A percentile compares a stretch with the other conserved stretches of the same genome.
Conservation (phyloP, 2,329 filamentous ascomycete genomes). For the Diaporthe sp. region DNA sequence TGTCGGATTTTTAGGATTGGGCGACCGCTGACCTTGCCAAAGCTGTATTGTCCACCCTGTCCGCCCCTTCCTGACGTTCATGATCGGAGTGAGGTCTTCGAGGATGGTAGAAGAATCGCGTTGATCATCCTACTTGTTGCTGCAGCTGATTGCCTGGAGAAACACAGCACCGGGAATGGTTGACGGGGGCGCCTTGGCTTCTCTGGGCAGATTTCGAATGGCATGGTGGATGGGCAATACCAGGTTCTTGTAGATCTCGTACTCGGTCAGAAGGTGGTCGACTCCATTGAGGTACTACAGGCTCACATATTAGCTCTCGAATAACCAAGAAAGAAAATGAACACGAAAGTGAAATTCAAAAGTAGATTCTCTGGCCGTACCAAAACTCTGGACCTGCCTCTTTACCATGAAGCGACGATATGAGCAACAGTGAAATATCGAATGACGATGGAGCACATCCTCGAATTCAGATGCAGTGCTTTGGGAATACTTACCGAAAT, state of each 20-base stretch:
- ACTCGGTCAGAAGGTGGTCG: conserved; percentile 9
- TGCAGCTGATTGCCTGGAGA: not conserved
- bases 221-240: not conserved
- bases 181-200: not conserved
- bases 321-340: not conserved
- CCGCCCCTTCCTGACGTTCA: not conserved
- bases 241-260: conserved; percentile 4
- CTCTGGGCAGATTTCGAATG: not conserved
- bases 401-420: rapidly evolving
- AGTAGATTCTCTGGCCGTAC: not conserved
- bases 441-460: not conserved
- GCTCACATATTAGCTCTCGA: not conserved
- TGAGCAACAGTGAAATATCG: no score
- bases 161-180: not conserved
- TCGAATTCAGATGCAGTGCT: not conserved
- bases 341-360: no score
- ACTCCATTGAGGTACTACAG: conserved; percentile 22
- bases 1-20: not conserved
- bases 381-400: not conserved
- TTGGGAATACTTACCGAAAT: not conserved
- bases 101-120: not conserved
- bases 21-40: not conserved
- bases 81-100: not conserved
- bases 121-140: not conserved
- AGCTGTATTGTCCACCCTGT: no score